Evolutionary conservation across 2,329 filamentous ascomycete genomes (phyloP).

Genomic region (Microdochium nivale): DNA sequence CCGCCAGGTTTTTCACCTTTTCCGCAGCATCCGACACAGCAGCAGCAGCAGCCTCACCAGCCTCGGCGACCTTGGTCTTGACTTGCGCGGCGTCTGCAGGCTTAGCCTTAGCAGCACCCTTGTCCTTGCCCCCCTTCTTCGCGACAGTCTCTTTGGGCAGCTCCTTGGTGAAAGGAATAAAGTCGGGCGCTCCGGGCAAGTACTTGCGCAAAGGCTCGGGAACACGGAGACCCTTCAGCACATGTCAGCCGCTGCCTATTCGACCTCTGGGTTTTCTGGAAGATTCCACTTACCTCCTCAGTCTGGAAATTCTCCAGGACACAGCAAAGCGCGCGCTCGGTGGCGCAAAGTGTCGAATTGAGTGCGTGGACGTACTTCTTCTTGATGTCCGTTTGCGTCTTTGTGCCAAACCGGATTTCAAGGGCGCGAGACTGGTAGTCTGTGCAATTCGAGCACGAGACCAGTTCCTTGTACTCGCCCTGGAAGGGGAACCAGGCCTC

Average conservation of each 20-base stretch:
- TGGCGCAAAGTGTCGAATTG: constrained; percentile 85
- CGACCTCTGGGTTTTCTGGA: not conserved
- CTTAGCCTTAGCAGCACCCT: constrained; percentile 16
- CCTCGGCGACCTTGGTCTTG: constrained; percentile 14
- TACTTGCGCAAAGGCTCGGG: constrained; percentile 83
- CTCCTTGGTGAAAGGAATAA: constrained; percentile 82
- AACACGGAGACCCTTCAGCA: constrained; percentile 59
- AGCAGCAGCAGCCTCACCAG: constrained; percentile 7
- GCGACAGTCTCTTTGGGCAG: constrained; percentile 64
- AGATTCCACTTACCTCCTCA: constrained; percentile 51
- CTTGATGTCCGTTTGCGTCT: constrained; percentile 73
- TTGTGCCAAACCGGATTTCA: constrained; percentile 84
- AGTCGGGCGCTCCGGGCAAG: constrained; percentile 80
- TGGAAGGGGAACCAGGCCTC: constrained; percentile 97
- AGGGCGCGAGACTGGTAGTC: constrained; percentile 94
- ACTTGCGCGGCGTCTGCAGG: not conserved
- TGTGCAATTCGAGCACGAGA: constrained; percentile 95
- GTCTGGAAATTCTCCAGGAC: constrained; percentile 96
- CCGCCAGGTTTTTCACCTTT: constrained; percentile 16
- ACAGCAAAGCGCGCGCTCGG: constrained; percentile 87
- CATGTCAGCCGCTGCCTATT: constrained; percentile 1
- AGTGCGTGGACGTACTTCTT: constrained; percentile 95
- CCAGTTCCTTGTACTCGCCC: constrained; percentile 96
- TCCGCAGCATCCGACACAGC: constrained; percentile 14
- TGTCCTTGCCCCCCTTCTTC: constrained; percentile 25